Base-by-base conservation (phyloP, 495 filamentous ascomycete species). In the Penicillium tannophilum region DNA sequence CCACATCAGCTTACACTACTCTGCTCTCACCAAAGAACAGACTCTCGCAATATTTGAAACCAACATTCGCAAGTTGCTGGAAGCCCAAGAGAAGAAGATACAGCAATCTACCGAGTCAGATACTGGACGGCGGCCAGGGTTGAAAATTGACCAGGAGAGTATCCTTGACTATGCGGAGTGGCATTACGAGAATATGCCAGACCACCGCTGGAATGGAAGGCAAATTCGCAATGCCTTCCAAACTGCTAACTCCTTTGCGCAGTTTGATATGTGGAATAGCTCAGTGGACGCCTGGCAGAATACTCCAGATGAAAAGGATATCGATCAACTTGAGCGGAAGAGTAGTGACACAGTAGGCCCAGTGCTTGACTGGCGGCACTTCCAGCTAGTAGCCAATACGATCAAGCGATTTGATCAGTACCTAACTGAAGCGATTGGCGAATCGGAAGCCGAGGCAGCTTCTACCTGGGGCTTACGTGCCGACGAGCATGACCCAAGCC, bases 1-100 rank as follows among this genome's bases (percentile, higher is more conserved):
- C 39, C 78, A 85, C 47, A 67, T 82, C 41, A 68, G 55, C 41
- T 31, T 67, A 11, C 60, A 67, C 45, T 67, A 68, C 20, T 55
- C 58, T 2, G 23, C 43, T 20, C 48, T 59, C 16, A 47, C 24
- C n/a, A 19, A 46, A 4, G 26, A 52, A 17, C 42, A 30, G 6
- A 56, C 56, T 23, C 26, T 60, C 20, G 20, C 20, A 23, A 23
- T 23, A 23, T 23, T 23, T 23, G 20, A 23, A 23, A 23, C 20
- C 20, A 23, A 23, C 20, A 23, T 23, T 23, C 20, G 20, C 20
- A 23, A 23, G 20, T 23, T 23, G 20, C 20, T 1, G 20, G 20
- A 23, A 23, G 20, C 20, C 20, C 20, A 23, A 23, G 20, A 23
- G 20, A 23, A 23, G 20, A 23, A 23, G 20, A 1, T 23, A 23